Percentiles rank a stretch among this genome's conserved stretches.
These are phyloP conservation scores for Panellus pusillus DNA, from an alignment of 768 basidiomycete genomes.

Conservation along the genomic window DNA sequence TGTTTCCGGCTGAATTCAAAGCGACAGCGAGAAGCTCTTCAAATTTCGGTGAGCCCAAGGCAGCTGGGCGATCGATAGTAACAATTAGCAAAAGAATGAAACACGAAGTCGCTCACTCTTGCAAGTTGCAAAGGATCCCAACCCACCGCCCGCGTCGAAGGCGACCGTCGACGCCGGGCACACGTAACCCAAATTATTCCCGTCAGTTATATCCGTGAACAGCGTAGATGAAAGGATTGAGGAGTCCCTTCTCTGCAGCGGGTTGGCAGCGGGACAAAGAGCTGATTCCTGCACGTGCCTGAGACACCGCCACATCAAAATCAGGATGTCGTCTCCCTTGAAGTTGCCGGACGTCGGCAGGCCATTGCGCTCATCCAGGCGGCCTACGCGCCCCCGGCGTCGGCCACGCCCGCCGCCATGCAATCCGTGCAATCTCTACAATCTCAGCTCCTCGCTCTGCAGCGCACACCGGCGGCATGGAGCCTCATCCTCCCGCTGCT, in stretches of 20 bases:
- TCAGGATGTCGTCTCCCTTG: background rate
- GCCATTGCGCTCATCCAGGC: slow-evolving; percentile 20
- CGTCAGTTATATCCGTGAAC: slow-evolving; percentile 1
- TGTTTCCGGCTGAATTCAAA: no score
- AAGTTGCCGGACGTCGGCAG: slow-evolving; percentile 6
- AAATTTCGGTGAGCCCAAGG: no score
- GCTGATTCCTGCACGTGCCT: no score
- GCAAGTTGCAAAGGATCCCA: no score
- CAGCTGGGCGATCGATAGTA: no score
- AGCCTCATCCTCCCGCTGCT: slow-evolving; percentile 79
- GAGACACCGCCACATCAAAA: no score
- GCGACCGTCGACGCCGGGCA: slow-evolving; percentile 1
- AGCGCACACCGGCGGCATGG: slow-evolving; percentile 66
- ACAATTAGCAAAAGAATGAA: no score
- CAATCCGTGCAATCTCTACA: slow-evolving; percentile 40
- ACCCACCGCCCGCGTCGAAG: no score
- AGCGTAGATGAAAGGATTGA: background rate
- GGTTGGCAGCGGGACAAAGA: no score
- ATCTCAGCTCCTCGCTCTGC: slow-evolving; percentile 28
- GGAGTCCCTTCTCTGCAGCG: slow-evolving; percentile 18
- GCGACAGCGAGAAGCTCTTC: no score
- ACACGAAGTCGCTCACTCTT: no score
- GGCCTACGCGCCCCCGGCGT: slow-evolving; percentile 36
- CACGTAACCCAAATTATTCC: background rate
- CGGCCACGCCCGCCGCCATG: slow-evolving; percentile 35